These are phyloP conservation scores for Barbatosphaeria neglecta DNA, from an alignment of 495 filamentous ascomycete genomes.

Conservation along the genomic window DNA sequence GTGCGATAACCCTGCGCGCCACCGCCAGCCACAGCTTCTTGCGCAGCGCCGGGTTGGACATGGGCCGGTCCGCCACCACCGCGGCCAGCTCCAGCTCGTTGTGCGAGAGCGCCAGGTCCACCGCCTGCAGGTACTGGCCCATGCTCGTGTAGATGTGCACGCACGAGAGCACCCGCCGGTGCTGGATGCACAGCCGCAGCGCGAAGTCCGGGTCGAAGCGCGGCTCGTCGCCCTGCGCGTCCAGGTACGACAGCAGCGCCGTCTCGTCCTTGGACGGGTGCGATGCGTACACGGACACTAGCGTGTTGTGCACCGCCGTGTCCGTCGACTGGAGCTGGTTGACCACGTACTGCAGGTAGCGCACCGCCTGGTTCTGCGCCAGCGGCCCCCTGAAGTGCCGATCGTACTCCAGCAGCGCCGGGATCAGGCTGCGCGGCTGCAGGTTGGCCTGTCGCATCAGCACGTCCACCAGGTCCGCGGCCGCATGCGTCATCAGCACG, in stretches of 20 bases:
- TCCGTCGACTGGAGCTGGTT: slow-evolving; percentile 73
- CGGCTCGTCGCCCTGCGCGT: slow-evolving; percentile 55
- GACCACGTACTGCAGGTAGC: slow-evolving; percentile 89
- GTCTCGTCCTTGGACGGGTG: slow-evolving; percentile 71
- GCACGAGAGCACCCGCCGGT: slow-evolving; percentile 81
- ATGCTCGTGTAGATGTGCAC: slow-evolving; percentile 95
- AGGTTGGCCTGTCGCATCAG: slow-evolving; percentile 85
- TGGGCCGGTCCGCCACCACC: slow-evolving; percentile 77
- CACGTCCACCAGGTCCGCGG: slow-evolving; percentile 78
- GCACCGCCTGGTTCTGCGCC: slow-evolving; percentile 78
- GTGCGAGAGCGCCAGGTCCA: slow-evolving; percentile 81
- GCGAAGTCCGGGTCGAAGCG: slow-evolving; percentile 96
- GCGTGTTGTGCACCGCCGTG: slow-evolving; percentile 91
- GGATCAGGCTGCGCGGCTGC: slow-evolving; percentile 80
- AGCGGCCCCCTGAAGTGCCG: slow-evolving; percentile 52
- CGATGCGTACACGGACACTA: slow-evolving; percentile 91
- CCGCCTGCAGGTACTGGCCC: slow-evolving; percentile 84
- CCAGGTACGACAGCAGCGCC: slow-evolving; percentile 75
- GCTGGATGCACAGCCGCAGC: slow-evolving; percentile 84
- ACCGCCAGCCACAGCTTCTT: slow-evolving; percentile 94
- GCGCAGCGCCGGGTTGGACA: slow-evolving; percentile 63
- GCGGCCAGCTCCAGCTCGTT: slow-evolving; percentile 81
- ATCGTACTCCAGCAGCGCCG: slow-evolving; percentile 87
- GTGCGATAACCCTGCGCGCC: slow-evolving; percentile 80
- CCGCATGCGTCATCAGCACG: slow-evolving; percentile 84